A percentile compares a stretch with the other conserved stretches of the same genome.
These are phyloP conservation scores for Lonicera japonica DNA, from an alignment of 129 eudicot genomes.

Conservation along the genomic window DNA sequence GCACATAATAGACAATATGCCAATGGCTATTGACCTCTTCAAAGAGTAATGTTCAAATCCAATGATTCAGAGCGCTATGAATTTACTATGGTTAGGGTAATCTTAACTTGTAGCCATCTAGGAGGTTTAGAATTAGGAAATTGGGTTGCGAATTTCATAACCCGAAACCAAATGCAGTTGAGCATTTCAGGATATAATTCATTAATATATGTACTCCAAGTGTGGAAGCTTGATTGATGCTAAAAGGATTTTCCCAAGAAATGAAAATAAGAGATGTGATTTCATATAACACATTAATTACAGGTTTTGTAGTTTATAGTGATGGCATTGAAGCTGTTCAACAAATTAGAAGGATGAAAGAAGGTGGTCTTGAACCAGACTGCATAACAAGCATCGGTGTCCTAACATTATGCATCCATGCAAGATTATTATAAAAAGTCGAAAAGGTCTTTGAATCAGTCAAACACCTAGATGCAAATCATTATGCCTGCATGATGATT, in stretches of 20 bases:
- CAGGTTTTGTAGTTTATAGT: conserved; percentile 78
- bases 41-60: conserved; percentile 40
- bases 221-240: conserved; percentile 76
- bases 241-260: conserved; percentile 35
- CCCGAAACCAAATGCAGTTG: conserved; percentile 24
- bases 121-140: conserved; percentile 76
- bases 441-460: conserved; percentile 52
- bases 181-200: conserved; percentile 68
- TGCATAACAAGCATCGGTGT: conserved; percentile 62
- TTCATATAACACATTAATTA: conserved; percentile 63
- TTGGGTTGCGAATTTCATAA: conserved; percentile 37
- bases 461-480: conserved; percentile 55
- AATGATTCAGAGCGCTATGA: conserved; percentile 49
- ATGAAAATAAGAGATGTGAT: conserved; percentile 62
- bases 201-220: conserved; percentile 70
- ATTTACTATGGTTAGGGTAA: conserved; percentile 68
- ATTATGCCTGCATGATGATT: conserved; percentile 82
- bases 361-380: conserved; percentile 55
- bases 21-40: conserved; percentile 55
- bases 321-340: conserved; percentile 50
- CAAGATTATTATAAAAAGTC: conserved; percentile 63
- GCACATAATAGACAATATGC: conserved; percentile 76
- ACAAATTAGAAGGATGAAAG: conserved; percentile 48
- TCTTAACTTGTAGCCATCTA: conserved; percentile 81
- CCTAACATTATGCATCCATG: conserved; percentile 82